Evolutionary conservation across 768 basidiomycete species (phyloP).

Genomic region (Naganishia antarctica): DNA sequence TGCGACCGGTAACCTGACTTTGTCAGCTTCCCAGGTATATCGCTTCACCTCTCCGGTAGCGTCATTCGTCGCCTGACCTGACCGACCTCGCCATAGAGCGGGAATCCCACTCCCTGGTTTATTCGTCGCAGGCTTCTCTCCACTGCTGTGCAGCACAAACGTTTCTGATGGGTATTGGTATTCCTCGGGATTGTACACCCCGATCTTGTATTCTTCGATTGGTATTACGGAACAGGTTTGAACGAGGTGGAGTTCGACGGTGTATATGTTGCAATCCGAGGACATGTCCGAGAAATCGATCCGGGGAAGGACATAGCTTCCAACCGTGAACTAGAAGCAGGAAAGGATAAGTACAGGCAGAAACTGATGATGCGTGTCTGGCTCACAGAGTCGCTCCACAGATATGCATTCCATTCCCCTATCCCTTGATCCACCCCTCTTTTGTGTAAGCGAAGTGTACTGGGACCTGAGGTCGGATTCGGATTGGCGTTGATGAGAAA

Average conservation of each 20-base stretch:
- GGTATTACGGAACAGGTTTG: constrained; percentile 13
- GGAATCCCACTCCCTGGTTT: background rate
- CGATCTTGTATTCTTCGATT: constrained; percentile 17
- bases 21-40: constrained; percentile 3
- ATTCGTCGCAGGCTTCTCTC: constrained; percentile 11
- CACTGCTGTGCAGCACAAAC: background rate
- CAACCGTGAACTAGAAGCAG: constrained; percentile 8
- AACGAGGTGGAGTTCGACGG: background rate
- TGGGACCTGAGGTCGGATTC: background rate
- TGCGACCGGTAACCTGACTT: constrained; percentile 16
- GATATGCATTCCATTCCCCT: constrained; percentile 11
- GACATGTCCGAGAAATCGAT: constrained; percentile 1
- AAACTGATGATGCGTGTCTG: background rate
- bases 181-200: constrained; percentile 7
- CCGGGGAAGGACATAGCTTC: background rate
- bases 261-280: constrained; percentile 13
- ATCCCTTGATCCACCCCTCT: background rate
- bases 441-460: constrained; percentile 2
- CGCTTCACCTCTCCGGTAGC: background rate
- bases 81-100: background rate
- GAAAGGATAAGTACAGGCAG: too few species aligned
- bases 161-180: constrained; percentile 1
- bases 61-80: background rate
- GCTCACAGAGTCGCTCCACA: constrained; percentile 23
- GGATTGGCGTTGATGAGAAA: constrained; percentile 17